Evolutionary conservation across 2,329 filamentous ascomycete species (phyloP), one percentile per base, ranked within the genome.

Genomic region (Hortaea sp.): DNA sequence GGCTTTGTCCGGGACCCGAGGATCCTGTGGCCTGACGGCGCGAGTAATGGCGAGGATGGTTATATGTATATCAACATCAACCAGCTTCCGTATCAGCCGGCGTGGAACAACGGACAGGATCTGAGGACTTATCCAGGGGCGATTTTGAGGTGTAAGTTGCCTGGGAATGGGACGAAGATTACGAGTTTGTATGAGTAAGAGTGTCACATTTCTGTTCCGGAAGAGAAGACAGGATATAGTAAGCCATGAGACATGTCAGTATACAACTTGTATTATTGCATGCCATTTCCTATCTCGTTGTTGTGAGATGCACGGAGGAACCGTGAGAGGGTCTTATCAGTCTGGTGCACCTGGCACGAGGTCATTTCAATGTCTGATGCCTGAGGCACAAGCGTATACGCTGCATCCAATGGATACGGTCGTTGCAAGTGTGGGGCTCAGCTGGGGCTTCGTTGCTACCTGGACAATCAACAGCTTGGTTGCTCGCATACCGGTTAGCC

Each of bases 21-120:
- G 27, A 69, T 70, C 12, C 49, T 72, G 9, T 72, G 66, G 69
- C 65, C 65, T 0, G 68, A 72, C 51, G 66, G 65, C 39, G 64
- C 65, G 11, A 67, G 65, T 41, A 56, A 69, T 11, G 68, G 63
- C 0, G 65, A 59, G 30, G 69, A 72, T 56, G 69, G 64, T 2
- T 74, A 70, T 42, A 53, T 74, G 10, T 74, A 75, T 49, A 55
- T 73, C 47, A 73, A 71, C 44, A 69, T 73, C 50, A 72, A 75
- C 50, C 72, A 75, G 55, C 49, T 75, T 47, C 68, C 66, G 1
- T 42, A 42, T 31, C 68, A 73, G 57, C 64, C 68, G 3, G 63
- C 66, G 45, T 73, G 70, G 70, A 74, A 75, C 49, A 54, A 67
- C 51, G 69, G 70, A 0, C 58, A 65, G 2, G 71, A 73, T 57